Evolutionary conservation across 1,139 yeast genomes (phyloP), one percentile per base, ranked within the genome.

Genomic region (Taphrina pruni): DNA sequence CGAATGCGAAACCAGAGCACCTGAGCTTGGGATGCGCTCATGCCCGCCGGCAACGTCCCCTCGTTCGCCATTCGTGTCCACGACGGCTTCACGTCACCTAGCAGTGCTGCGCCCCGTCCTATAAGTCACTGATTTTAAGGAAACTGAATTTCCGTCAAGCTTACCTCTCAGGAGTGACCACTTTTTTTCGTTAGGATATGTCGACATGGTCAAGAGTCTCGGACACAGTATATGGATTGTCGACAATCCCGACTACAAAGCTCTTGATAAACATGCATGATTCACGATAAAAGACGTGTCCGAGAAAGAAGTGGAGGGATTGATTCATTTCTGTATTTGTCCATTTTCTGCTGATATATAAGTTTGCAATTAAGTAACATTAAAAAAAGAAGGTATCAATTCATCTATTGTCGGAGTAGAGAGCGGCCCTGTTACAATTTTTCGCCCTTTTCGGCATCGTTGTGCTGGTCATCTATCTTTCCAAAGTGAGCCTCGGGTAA

Each of bases 401-500:
- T 26, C 32, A 26, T 26, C 32, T 26, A 26, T 26, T 26, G 32
- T 26, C 32, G 32, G 32, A 26, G 4, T 1, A 26, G 32, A 26
- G 4, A 26, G 32, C 1, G 32, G 4, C 32, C 32, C 32, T 1
- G n/a, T 26, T 26, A 26, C 32, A 26, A 26, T 26, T 26, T 26
- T 26, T 26, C 32, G 32, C 32, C 43, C 6, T 39, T 39, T 39
- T 39, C 43, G 43, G 43, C 43, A 6, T 64, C 67, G 14, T 64
- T 64, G 55, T 54, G 61, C 56, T 64, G 67, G 48, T 64, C 61
- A 36, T 64, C 46, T 38, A 36, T 26, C 21, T 21, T 9, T 6
- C 52, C 58, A 36, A 65, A 41, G 20, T 65, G 55, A n/a, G 66
- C 43, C 56, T 66, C 55, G n/a, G 60, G 60, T 14, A 69, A 46